phyloP scores from a whole-genome alignment of 225 moss, liverwort and hornwort genomes.

The Takakia lepidozioides region DNA sequence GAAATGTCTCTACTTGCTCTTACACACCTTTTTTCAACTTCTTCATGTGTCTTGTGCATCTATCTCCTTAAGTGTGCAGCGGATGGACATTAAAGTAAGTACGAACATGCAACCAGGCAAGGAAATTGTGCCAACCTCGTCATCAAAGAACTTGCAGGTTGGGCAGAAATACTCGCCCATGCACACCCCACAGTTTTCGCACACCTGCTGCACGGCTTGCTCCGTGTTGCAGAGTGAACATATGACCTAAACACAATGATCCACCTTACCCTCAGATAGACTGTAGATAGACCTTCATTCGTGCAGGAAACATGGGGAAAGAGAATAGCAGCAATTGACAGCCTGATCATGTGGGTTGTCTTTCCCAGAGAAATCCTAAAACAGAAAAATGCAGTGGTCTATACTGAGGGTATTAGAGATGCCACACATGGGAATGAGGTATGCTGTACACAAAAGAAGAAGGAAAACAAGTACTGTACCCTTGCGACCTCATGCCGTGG shows the following conservation, averaged over 20 bases:
- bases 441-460: neutral
- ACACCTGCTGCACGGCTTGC: constrained; percentile 78
- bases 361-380: too few relatives aligned
- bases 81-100: too few relatives aligned
- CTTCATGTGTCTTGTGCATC: too few relatives aligned
- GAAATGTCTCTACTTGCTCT: too few relatives aligned
- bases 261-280: neutral
- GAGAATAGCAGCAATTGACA: too few relatives aligned
- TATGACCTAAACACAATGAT: constrained; percentile 41
- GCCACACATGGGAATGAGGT: neutral
- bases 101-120: too few relatives aligned
- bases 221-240: constrained; percentile 80
- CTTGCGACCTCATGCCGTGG: constrained; percentile 69
- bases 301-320: too few relatives aligned
- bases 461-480: constrained; percentile 15
- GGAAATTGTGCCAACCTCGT: constrained; percentile 26
- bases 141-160: constrained; percentile 89
- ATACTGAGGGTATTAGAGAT: too few relatives aligned
- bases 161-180: constrained; percentile 93
- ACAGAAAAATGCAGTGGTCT: neutral
- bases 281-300: neutral
- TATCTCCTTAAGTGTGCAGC: too few relatives aligned
- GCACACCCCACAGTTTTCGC: constrained; percentile 74
- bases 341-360: too few relatives aligned
- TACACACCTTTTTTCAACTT: too few relatives aligned